Conservation (phyloP, 2,329 filamentous ascomycete genomes). For the Drechmeria coniospora region DNA sequence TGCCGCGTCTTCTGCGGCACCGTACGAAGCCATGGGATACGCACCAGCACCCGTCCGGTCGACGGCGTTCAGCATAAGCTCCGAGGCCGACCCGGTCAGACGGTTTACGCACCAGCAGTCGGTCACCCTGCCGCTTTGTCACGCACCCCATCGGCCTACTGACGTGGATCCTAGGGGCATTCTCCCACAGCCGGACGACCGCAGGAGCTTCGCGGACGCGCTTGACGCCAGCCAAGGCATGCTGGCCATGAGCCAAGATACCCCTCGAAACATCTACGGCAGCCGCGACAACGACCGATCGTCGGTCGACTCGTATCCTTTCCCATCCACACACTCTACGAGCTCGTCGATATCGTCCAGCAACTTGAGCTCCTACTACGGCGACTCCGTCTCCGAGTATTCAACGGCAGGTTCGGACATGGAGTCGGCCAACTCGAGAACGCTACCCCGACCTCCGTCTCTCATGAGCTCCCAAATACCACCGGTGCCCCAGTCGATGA, state of each 20-base stretch:
- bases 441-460: slow-evolving; percentile 64
- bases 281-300: slow-evolving; percentile 49
- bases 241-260: slow-evolving; percentile 92
- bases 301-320: slow-evolving; percentile 78
- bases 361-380: slow-evolving; percentile 72
- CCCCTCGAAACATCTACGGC: slow-evolving; percentile 78
- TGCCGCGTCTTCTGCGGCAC: slow-evolving; percentile 45
- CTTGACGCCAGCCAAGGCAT: slow-evolving; percentile 89
- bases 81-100: slow-evolving; percentile 40
- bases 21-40: slow-evolving; percentile 67
- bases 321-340: slow-evolving; percentile 68
- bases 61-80: slow-evolving; percentile 35
- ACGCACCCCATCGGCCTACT: no score
- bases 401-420: slow-evolving; percentile 81
- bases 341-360: slow-evolving; percentile 83
- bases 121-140: slow-evolving; percentile 33
- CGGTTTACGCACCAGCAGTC: slow-evolving; percentile 68
- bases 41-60: slow-evolving; percentile 48
- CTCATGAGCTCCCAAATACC: slow-evolving; percentile 47
- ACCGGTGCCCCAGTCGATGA: slow-evolving; percentile 89
- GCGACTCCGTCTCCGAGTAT: slow-evolving; percentile 81
- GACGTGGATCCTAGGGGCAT: no score
- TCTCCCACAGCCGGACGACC: slow-evolving; percentile 40
- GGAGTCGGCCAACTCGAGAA: slow-evolving; percentile 63
- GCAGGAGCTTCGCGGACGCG: slow-evolving; percentile 69